These are phyloP conservation scores for Rhododendron vialii DNA, from an alignment of 148 eudicot species.

Conservation along the genomic window DNA sequence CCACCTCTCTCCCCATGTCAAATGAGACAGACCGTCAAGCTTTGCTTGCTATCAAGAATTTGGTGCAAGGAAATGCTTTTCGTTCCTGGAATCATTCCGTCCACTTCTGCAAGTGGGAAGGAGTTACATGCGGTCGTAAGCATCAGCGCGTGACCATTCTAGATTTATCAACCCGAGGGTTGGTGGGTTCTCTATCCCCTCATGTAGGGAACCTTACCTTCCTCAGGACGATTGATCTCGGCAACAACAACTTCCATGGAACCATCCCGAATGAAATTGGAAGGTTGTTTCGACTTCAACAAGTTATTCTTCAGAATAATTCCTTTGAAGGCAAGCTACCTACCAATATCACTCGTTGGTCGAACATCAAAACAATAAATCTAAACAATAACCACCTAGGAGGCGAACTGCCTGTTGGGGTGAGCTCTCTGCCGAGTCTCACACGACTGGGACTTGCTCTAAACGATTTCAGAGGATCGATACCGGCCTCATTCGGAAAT, in stretches of 20 bases:
- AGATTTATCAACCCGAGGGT: not conserved
- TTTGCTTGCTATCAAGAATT: too few relatives aligned
- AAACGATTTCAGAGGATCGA: not conserved
- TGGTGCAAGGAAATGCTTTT: too few relatives aligned
- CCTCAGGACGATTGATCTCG: not conserved
- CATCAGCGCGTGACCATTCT: conserved; percentile 2
- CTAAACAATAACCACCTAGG: not conserved
- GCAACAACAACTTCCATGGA: not conserved
- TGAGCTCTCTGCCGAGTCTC: not conserved
- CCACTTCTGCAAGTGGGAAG: too few relatives aligned
- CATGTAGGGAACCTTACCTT: conserved; percentile 20
- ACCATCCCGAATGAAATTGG: conserved; percentile 6
- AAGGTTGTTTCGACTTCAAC: not conserved
- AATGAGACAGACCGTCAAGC: too few relatives aligned
- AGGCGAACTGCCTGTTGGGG: not conserved
- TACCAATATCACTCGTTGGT: not conserved
- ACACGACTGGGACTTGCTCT: not conserved
- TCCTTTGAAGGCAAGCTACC: conserved; percentile 11
- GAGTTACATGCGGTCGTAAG: not conserved
- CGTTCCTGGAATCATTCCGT: too few relatives aligned
- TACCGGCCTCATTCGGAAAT: too few relatives aligned
- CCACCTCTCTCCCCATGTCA: too few relatives aligned
- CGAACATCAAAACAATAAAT: not conserved
- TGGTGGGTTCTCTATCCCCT: conserved; percentile 13
- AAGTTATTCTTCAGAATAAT: not conserved